Evolutionary conservation across 768 basidiomycete species (phyloP), one percentile per base, ranked within the genome.

Genomic region (Leucogyrophana mollusca): DNA sequence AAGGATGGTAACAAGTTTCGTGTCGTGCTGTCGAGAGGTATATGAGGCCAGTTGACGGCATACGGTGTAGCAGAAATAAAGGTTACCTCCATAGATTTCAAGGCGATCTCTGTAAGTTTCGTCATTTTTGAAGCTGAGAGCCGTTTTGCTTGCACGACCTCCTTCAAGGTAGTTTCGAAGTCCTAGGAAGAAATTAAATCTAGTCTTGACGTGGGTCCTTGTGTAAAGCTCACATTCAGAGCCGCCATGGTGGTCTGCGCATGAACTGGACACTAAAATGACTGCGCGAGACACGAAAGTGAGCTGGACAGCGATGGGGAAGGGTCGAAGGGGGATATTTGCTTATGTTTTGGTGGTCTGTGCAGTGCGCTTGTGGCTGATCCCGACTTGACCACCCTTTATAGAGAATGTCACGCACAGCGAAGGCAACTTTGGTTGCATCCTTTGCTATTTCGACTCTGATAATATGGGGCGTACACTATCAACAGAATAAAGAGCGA

Each of bases 381-480:
- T 48, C 30, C 18, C 30, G n/a, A 16, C 42, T 41, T 39, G 11
- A 30, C 6, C 27, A 45, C 35, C 44, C 16, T 36, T 27, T 36
- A 42, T 40, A 41, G 34, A 6, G 40, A 37, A 79, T 79, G 87
- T 90, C 85, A 56, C 67, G 80, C 58, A 69, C 73, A 49, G 89
- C 94, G 16, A 91, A 87, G 65, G 68, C 76, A 34, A 90, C 91
- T 1, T 74, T 96, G n/a, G 68, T 72, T 25, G 77, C 74, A 20
- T 83, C 94, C 4, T 64, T 89, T 41, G 55, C 76, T 6, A 57
- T 86, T 41, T 82, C 88, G 10, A 74, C 76, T 2, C 65, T 85
- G 30, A 89, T 87, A 21, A 80, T 97, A 64, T 95, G 85, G 82
- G 90, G 82, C 16, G 94, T 97, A 23, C 94, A 97, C 62, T 87